A percentile compares a stretch with the other conserved stretches of the same genome.
phyloP scores from a whole-genome alignment of 805 yeast species.

The Candida ulmi region DNA sequence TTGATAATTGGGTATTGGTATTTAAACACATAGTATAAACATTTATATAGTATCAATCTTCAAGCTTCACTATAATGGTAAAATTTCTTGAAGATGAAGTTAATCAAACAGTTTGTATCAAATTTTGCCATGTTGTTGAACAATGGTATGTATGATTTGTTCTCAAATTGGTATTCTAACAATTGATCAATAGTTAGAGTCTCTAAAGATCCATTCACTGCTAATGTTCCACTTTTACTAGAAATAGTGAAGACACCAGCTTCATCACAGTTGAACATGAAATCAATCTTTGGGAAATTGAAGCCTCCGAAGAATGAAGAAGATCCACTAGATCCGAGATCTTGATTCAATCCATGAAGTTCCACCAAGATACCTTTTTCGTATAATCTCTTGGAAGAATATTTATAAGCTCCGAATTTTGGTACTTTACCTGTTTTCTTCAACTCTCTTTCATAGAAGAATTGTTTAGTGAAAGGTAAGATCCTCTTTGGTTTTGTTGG shows the following conservation, averaged over 20 bases:
- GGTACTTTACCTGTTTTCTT: constrained; percentile 63
- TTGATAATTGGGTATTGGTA: no score
- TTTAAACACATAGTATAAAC: no score
- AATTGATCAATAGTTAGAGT: constrained; percentile 66
- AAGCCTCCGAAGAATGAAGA: constrained; percentile 35
- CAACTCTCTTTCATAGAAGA: constrained; percentile 67
- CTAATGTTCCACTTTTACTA: constrained; percentile 66
- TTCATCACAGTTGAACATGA: constrained; percentile 71
- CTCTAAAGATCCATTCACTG: constrained; percentile 47
- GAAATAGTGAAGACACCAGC: constrained; percentile 72
- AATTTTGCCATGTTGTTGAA: constrained; percentile 67
- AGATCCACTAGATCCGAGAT: constrained; percentile 29
- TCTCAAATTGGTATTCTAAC: constrained; percentile 69
- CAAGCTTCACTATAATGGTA: constrained; percentile 38
- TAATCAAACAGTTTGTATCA: constrained; percentile 61
- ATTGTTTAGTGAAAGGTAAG: constrained; percentile 65
- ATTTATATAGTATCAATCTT: background rate
- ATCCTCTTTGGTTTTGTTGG: constrained; percentile 24
- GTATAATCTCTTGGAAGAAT: constrained; percentile 65
- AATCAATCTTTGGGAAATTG: constrained; percentile 60
- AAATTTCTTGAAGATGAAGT: constrained; percentile 70
- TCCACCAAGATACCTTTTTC: constrained; percentile 67
- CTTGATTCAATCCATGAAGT: constrained; percentile 46
- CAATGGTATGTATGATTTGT: constrained; percentile 43
- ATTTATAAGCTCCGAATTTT: constrained; percentile 71